Conservation (phyloP, 345 rosid genomes). For the Gossypium raimondii region DNA sequence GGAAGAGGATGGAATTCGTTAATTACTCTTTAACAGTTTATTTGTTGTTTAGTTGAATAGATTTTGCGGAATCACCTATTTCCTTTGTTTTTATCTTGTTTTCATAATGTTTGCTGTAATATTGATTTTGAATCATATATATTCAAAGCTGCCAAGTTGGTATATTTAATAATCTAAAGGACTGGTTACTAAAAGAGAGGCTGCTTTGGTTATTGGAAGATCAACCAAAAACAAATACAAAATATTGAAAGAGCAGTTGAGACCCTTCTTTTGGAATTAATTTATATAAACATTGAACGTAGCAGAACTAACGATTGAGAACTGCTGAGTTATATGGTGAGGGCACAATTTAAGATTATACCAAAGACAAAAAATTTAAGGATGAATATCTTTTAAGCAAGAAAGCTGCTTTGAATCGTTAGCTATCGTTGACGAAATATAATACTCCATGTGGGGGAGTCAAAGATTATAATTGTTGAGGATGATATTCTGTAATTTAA, state of each 20-base stretch:
- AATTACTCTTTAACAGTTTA: neutral
- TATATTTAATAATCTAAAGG: neutral
- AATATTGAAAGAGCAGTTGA: constrained; percentile 19
- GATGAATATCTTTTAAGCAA: neutral
- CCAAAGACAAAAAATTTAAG: too few relatives aligned
- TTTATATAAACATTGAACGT: neutral
- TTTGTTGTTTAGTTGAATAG: neutral
- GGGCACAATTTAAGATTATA: neutral
- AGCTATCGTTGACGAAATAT: neutral
- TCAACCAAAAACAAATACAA: constrained; percentile 15
- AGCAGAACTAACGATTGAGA: neutral
- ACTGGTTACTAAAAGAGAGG: neutral
- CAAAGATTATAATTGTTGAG: neutral
- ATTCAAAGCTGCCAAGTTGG: constrained; percentile 8
- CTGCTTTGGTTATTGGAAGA: constrained; percentile 21
- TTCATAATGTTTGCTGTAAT: neutral
- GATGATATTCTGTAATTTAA: neutral
- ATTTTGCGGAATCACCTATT: neutral
- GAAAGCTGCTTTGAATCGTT: neutral
- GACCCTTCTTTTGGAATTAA: neutral
- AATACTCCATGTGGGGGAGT: neutral
- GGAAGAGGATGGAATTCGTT: neutral
- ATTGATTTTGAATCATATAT: constrained; percentile 15
- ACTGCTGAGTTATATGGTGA: constrained; percentile 15
- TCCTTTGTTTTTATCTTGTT: neutral